Percentiles rank a stretch among this genome's conserved stretches.
These are phyloP conservation scores for Monilinia polystroma DNA, from an alignment of 2,329 filamentous ascomycete species.

Conservation along the genomic window DNA sequence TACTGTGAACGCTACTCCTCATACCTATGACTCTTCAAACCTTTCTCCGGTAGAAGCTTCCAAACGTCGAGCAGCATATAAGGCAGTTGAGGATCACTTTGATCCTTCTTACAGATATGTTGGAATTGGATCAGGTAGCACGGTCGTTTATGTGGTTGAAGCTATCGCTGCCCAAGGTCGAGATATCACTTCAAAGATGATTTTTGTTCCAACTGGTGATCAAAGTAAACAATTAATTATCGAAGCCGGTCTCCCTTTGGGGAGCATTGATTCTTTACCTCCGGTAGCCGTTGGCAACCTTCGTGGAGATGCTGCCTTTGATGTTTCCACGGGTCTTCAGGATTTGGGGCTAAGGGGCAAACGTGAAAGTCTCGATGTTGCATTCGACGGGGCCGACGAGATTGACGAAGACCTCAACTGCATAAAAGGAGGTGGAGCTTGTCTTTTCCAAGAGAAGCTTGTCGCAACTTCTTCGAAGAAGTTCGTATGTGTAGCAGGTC, in stretches of 20 bases:
- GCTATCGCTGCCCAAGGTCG: constrained; percentile 66
- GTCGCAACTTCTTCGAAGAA: constrained; percentile 81
- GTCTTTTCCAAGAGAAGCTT: constrained; percentile 95
- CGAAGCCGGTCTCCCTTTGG: constrained; percentile 71
- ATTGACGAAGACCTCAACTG: constrained; percentile 93
- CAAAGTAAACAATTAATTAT: constrained; percentile 87
- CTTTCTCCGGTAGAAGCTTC: constrained; percentile 61
- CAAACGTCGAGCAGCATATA: constrained; percentile 72
- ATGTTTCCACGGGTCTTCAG: constrained; percentile 53
- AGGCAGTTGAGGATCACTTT: constrained; percentile 73
- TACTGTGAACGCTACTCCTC: constrained; percentile 28
- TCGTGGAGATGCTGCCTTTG: constrained; percentile 60
- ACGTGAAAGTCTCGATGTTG: constrained; percentile 70
- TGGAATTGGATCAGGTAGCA: constrained; percentile 79
- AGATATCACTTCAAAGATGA: constrained; percentile 60
- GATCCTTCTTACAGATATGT: constrained; percentile 60
- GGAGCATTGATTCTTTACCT: constrained; percentile 45
- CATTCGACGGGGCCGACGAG: constrained; percentile 96
- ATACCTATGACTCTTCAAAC: constrained; percentile 19
- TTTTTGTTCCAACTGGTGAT: constrained; percentile 80
- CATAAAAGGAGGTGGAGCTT: constrained; percentile 98
- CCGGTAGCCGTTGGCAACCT: constrained; percentile 36
- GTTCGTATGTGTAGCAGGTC: constrained; percentile 84
- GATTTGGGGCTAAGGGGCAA: constrained; percentile 41
- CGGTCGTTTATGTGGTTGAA: constrained; percentile 81